phyloP scores from a whole-genome alignment of 257 asterid genomes.

The Solanum chiquidenum region DNA sequence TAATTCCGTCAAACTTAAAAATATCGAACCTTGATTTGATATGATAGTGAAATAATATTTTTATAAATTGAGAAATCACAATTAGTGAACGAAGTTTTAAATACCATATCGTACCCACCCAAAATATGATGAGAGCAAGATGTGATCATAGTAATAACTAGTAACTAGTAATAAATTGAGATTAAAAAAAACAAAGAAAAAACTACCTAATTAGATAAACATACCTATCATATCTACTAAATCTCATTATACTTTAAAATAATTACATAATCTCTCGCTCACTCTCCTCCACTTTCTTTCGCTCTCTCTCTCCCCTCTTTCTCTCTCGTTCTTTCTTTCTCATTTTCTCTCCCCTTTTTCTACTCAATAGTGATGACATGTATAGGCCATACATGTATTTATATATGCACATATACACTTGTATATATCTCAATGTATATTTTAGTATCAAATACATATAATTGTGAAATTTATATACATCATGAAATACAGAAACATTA shows the following conservation, averaged over 20 bases:
- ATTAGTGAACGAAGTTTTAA: neutral
- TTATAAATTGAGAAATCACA: neutral
- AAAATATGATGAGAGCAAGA: neutral
- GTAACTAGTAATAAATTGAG: neutral
- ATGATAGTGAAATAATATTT: accelerated
- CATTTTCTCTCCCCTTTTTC: neutral
- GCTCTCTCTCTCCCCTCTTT: neutral
- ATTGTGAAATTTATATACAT: too few species aligned
- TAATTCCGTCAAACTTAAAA: accelerated
- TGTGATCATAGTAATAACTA: neutral
- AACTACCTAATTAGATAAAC: neutral
- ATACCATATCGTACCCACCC: neutral
- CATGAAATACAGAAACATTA: too few species aligned
- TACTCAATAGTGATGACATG: neutral
- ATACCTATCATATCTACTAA: neutral
- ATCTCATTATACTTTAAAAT: neutral
- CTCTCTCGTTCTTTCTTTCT: neutral
- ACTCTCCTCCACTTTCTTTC: neutral
- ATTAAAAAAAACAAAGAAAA: too few species aligned
- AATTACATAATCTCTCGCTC: neutral
- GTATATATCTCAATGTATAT: too few species aligned
- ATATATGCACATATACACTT: too few species aligned
- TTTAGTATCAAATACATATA: too few species aligned
- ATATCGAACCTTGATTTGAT: neutral
- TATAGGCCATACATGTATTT: neutral